Percentiles rank a stretch among this genome's conserved stretches.
phyloP scores from a whole-genome alignment of 192 early-diverging fungal species.

The Coemansia sp. region DNA sequence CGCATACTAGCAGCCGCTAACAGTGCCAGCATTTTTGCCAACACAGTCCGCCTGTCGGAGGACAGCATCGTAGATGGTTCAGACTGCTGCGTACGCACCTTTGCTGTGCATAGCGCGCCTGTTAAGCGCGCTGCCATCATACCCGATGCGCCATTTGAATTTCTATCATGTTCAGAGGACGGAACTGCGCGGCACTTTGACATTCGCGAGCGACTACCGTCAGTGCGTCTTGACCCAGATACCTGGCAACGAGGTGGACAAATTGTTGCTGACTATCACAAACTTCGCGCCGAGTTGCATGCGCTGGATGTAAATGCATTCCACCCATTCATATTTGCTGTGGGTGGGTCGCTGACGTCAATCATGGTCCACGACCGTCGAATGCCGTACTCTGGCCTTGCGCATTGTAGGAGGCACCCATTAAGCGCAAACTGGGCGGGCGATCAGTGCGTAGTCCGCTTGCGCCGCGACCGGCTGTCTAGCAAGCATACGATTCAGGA shows the following conservation, averaged over 20 bases:
- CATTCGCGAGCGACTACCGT: constrained; percentile 44
- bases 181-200: constrained; percentile 63
- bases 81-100: constrained; percentile 47
- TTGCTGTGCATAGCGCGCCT: constrained; percentile 53
- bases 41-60: neutral
- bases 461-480: constrained; percentile 16
- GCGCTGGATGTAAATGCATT: constrained; percentile 57
- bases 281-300: constrained; percentile 53
- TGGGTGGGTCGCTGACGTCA: constrained; percentile 60
- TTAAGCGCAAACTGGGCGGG: constrained; percentile 26
- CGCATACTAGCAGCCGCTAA: constrained; percentile 19
- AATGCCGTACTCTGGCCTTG: constrained; percentile 24
- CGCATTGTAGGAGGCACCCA: neutral
- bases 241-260: constrained; percentile 3
- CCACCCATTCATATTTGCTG: constrained; percentile 59
- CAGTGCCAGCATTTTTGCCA: constrained; percentile 5
- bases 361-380: constrained; percentile 59
- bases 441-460: constrained; percentile 41
- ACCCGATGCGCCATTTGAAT: constrained; percentile 54
- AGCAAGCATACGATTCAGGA: constrained; percentile 18
- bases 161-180: constrained; percentile 65
- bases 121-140: constrained; percentile 59
- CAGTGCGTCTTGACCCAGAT: constrained; percentile 6
- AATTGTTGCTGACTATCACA: constrained; percentile 57
- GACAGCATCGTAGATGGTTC: constrained; percentile 15